Evolutionary conservation across 805 yeast species (phyloP), one percentile per base, ranked within the genome.

Genomic region (Metschnikowia rubicola): DNA sequence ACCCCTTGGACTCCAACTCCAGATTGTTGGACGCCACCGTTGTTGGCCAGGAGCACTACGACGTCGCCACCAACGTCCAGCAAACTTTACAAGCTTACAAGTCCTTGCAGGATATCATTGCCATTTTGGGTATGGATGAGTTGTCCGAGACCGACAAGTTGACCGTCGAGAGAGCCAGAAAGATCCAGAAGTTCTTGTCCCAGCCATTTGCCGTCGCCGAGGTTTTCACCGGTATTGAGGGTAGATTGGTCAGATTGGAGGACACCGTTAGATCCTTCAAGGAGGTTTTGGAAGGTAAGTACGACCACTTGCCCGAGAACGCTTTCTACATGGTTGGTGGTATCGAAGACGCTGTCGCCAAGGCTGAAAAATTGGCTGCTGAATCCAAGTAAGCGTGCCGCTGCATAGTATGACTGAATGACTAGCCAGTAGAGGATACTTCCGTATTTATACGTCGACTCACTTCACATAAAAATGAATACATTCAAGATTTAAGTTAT

Each of bases 321-420:
- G 99, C 99, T 67, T 94, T 94, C 96, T 94, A 94, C 79, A 94
- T 94, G 99, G 99, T 94, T 77, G 99, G 99, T 81, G 96, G 96
- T 81, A 91, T 94, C 68, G 97, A 91, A 74, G 99, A 94, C 77
- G 99, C 84, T 65, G 76, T 90, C 73, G 95, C 97, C 71, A 94
- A 94, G 85, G 98, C 97, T 71, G 98, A 94, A 80, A 91, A 92
- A 82, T 77, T 94, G 74, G 98, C 98, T 76, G 83, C 96, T 73
- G 96, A 89, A 74, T 79, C 89, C 65, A 82, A 83, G 68, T 83
- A 82, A 67, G 64, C 61, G 54, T 35, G 55, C 57, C 52, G 47
- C 54, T 55, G 58, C 58, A 55, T 55, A 48, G 49, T 48, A 55
- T 50, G 58, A 55, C 55, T 53, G 58, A 46, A 55, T 51, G 57